Evolutionary conservation across 768 basidiomycete species (phyloP).

Genomic region (Tephrocybe sp.): DNA sequence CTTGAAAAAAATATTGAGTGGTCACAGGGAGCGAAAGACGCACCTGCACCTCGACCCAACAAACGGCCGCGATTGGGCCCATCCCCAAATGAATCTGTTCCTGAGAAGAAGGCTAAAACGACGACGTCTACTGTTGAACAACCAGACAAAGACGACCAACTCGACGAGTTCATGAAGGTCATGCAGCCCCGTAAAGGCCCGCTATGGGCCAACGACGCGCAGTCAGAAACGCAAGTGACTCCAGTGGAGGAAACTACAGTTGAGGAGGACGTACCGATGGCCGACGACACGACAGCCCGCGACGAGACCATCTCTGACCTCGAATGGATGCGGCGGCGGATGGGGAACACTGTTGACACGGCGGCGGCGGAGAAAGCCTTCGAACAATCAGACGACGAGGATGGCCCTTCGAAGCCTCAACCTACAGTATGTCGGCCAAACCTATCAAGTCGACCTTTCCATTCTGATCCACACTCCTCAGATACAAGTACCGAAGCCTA

Average conservation of each 20-base stretch:
- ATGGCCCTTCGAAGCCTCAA: conserved; percentile 13
- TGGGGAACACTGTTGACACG: conserved; percentile 45
- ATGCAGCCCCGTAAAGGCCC: conserved; percentile 72
- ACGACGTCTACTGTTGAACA: conserved; percentile 10
- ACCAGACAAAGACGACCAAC: conserved; percentile 35
- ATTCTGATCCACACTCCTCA: neutral
- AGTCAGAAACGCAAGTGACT: conserved; percentile 10
- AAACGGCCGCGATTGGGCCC: conserved; percentile 60
- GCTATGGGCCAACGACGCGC: conserved; percentile 61
- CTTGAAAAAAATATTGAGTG: neutral
- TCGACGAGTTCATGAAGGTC: conserved; percentile 71
- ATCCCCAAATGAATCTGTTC: conserved; percentile 20
- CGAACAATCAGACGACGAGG: conserved; percentile 64
- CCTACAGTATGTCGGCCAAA: neutral
- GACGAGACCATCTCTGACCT: conserved; percentile 57
- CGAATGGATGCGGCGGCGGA: conserved; percentile 74
- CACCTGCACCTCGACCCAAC: conserved; percentile 64
- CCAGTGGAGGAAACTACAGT: neutral
- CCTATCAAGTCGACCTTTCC: neutral
- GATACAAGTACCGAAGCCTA: neutral
- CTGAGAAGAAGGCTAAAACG: conserved; percentile 7
- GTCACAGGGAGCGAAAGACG: conserved; percentile 64
- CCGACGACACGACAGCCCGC: conserved; percentile 17
- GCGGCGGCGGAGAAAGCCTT: conserved; percentile 45
- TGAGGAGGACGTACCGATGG: conserved; percentile 1